phyloP scores from a whole-genome alignment of 352 stramenopile species.

The Thraustochytrium striatum region DNA sequence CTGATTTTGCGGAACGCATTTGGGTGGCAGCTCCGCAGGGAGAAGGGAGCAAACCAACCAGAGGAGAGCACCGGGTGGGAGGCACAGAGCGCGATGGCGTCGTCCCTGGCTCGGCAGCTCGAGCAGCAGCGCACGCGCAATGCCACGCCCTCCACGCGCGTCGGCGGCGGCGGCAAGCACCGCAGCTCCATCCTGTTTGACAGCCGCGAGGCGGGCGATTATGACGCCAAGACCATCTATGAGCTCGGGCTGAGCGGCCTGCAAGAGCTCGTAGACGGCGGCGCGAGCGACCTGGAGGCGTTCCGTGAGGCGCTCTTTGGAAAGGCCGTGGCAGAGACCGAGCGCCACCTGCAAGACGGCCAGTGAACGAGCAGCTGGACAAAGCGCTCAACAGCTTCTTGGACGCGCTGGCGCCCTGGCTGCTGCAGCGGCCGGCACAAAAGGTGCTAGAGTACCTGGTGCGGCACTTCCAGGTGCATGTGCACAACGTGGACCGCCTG shows the following conservation, averaged over 20 bases:
- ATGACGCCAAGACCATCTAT: conserved; percentile 24
- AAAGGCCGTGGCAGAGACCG: conserved; percentile 4
- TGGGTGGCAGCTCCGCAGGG: too few relatives aligned
- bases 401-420: not conserved
- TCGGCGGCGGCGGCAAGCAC: too few relatives aligned
- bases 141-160: too few relatives aligned
- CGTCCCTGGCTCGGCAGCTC: too few relatives aligned
- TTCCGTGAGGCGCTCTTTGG: conserved; percentile 28
- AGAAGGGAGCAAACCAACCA: too few relatives aligned
- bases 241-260: conserved; percentile 32
- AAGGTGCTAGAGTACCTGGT: conserved; percentile 46
- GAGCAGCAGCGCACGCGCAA: too few relatives aligned
- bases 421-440: conserved; percentile 3
- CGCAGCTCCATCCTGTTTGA: conserved; percentile 40
- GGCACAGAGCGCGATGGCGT: too few relatives aligned
- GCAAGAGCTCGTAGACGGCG: not conserved
- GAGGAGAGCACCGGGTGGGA: too few relatives aligned
- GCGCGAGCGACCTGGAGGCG: conserved; percentile 7
- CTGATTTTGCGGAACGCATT: too few relatives aligned
- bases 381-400: conserved; percentile 10
- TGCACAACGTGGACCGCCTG: conserved; percentile 18
- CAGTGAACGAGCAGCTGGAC: conserved; percentile 22
- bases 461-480: conserved; percentile 31
- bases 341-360: not conserved
- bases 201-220: conserved; percentile 19